phyloP scores from a whole-genome alignment of 2,329 filamentous ascomycete species.

The Madurella fahalii region DNA sequence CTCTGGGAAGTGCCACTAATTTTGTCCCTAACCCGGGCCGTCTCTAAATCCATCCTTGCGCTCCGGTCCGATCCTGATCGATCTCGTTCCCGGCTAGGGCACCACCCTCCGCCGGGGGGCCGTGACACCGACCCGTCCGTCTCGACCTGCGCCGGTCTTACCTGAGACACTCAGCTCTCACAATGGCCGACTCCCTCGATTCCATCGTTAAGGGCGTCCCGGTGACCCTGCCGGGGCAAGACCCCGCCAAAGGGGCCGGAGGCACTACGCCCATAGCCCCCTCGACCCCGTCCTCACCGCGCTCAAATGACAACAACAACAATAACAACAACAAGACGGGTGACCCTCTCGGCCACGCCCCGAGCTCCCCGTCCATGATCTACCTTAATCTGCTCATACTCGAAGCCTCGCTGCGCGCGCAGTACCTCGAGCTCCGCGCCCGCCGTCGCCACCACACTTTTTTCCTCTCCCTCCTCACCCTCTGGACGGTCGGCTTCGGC shows the following conservation, averaged over 20 bases:
- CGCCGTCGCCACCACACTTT: conserved; percentile 89
- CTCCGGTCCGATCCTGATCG: neutral
- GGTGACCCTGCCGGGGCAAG: conserved; percentile 49
- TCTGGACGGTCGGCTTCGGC: conserved; percentile 81
- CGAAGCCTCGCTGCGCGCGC: conserved; percentile 86
- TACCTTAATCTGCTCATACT: conserved; percentile 97
- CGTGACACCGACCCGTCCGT: conserved; percentile 1
- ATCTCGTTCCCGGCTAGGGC: neutral
- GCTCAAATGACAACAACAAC: neutral
- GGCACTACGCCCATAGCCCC: conserved; percentile 43
- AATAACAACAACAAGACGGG: conserved; percentile 37
- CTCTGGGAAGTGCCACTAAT: neutral
- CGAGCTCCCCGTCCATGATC: conserved; percentile 91
- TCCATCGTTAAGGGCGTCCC: conserved; percentile 90
- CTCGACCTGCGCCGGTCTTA: neutral
- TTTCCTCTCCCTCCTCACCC: conserved; percentile 72
- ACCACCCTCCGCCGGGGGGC: neutral
- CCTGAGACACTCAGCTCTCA: too few species aligned
- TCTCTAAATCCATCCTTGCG: neutral
- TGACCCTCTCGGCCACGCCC: conserved; percentile 75
- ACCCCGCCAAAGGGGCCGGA: conserved; percentile 42
- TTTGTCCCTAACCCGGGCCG: neutral
- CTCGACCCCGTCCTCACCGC: conserved; percentile 28
- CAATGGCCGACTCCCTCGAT: conserved; percentile 68
- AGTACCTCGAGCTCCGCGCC: conserved; percentile 86